phyloP scores from a whole-genome alignment of 345 rosid species.

The Geranium rotundifolium region DNA sequence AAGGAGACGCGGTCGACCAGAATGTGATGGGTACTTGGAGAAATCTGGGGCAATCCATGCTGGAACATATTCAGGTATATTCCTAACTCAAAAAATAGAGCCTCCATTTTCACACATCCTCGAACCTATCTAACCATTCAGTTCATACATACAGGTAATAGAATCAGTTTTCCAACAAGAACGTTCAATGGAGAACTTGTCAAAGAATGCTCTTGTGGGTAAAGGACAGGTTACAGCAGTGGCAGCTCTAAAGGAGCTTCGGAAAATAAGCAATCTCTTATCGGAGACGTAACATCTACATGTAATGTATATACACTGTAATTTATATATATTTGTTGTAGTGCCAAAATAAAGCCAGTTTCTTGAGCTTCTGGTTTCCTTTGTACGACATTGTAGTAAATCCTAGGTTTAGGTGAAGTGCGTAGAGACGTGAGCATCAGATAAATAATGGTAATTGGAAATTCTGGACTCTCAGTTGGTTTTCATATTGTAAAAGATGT shows the following conservation, averaged over 20 bases:
- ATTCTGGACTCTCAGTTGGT: too few species aligned
- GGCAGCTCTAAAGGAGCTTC: conserved; percentile 83
- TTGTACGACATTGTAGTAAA: too few species aligned
- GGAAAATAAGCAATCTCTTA: conserved; percentile 83
- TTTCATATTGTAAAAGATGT: too few species aligned
- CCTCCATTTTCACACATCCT: neutral
- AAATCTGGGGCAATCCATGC: conserved; percentile 83
- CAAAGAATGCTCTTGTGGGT: conserved; percentile 58
- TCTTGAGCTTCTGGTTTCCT: too few species aligned
- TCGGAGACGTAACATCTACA: conserved; percentile 52
- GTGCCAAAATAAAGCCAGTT: conserved; percentile 26
- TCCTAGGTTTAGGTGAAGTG: too few species aligned
- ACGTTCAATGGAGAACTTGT: conserved; percentile 51
- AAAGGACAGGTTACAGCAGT: conserved; percentile 81
- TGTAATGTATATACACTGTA: conserved; percentile 29
- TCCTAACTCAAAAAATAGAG: too few species aligned
- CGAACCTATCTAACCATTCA: neutral
- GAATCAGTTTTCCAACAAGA: conserved; percentile 95
- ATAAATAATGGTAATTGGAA: too few species aligned
- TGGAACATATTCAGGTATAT: conserved; percentile 89
- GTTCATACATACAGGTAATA: conserved; percentile 41
- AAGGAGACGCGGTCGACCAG: conserved; percentile 52
- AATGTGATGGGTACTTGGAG: conserved; percentile 57
- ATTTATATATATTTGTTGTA: conserved; percentile 14
- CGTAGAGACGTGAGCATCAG: too few species aligned